Conservation (phyloP, 306 rosid species). For the Vicia faba region DNA sequence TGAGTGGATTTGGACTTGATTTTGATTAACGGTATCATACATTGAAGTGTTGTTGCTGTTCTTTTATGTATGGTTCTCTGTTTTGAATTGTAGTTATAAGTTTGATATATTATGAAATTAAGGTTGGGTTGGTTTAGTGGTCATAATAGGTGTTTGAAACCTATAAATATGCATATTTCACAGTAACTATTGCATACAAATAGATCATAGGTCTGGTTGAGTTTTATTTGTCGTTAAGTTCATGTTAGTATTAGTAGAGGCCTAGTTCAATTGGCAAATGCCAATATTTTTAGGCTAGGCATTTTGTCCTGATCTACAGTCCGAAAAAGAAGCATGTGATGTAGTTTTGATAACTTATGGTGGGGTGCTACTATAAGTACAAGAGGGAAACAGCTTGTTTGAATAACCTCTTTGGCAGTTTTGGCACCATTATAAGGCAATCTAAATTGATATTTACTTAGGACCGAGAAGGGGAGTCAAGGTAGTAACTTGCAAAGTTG, state of each 20-base stretch:
- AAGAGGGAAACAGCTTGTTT: too few relatives aligned
- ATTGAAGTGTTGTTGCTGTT: not conserved
- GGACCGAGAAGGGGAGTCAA: too few relatives aligned
- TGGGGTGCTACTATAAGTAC: too few relatives aligned
- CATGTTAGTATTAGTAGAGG: conserved; percentile 4
- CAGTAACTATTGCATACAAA: not conserved
- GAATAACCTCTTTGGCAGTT: too few relatives aligned
- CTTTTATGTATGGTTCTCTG: not conserved
- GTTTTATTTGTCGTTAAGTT: conserved; percentile 4
- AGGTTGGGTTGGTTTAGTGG: conserved; percentile 4
- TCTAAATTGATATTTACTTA: too few relatives aligned
- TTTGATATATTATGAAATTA: conserved; percentile 5
- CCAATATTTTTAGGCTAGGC: too few relatives aligned
- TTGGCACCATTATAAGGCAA: too few relatives aligned
- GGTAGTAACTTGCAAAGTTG: not conserved
- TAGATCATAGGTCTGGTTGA: not conserved
- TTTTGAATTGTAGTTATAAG: conserved; percentile 3
- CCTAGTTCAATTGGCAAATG: too few relatives aligned
- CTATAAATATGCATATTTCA: not conserved
- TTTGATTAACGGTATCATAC: conserved; percentile 12
- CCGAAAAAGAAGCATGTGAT: conserved; percentile 29
- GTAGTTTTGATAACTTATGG: conserved; percentile 7
- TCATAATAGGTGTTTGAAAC: conserved; percentile 3
- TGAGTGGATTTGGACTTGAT: conserved; percentile 11
- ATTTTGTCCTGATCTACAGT: too few relatives aligned